A percentile compares a stretch with the other conserved stretches of the same genome.
phyloP scores from a whole-genome alignment of 1,139 yeast species.

The Kluyveromyces sp. region DNA sequence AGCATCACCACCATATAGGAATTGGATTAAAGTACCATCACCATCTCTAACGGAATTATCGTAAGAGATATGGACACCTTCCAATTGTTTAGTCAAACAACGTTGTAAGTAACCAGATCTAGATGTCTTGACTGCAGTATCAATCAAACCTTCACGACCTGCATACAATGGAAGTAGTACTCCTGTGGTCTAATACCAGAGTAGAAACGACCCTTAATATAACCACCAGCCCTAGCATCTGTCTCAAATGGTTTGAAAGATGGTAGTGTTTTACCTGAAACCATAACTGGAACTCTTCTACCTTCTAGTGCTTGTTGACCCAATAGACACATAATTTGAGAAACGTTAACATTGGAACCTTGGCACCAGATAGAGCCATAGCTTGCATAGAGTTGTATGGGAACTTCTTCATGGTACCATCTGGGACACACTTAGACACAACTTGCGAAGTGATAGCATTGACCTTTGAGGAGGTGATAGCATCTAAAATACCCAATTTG shows the following conservation, averaged over 20 bases:
- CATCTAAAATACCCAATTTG: conserved; percentile 90
- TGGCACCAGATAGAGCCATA: conserved; percentile 98
- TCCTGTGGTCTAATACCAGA: conserved; percentile 99
- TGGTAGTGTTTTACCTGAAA: conserved; percentile 94
- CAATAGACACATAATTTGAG: conserved; percentile 97
- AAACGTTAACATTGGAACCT: conserved; percentile 95
- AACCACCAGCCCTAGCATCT: conserved; percentile 98
- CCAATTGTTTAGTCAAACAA: conserved; percentile 95
- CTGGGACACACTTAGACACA: conserved; percentile 91
- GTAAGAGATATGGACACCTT: conserved; percentile 90
- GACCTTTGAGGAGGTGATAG: conserved; percentile 90
- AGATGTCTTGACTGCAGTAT: conserved; percentile 98
- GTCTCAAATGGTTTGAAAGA: conserved; percentile 96
- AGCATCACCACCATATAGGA: conserved; percentile 96
- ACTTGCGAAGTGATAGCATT: conserved; percentile 88
- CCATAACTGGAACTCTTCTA: conserved; percentile 99
- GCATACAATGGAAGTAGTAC: conserved; percentile 99
- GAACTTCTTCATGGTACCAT: conserved; percentile 89
- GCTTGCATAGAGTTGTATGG: conserved; percentile 98
- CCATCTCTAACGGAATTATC: conserved; percentile 95
- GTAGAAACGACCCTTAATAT: conserved; percentile 93
- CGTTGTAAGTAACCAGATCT: conserved; percentile 98
- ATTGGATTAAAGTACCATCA: conserved; percentile 90
- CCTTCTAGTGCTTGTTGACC: conserved; percentile 99
- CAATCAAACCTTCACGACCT: conserved; percentile 99